A percentile compares a stretch with the other conserved stretches of the same genome.
These are phyloP conservation scores for slime mould (Dictyostelium discoideum) DNA, from an alignment of 78 protist genomes.

Conservation along the genomic window dicty_2.7 NC_007091.3:2790501-2791000, in stretches of 20 bases:
- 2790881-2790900: neutral
- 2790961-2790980: neutral
- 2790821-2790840: neutral
- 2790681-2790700: too few relatives aligned
- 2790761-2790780: neutral
- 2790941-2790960: neutral
- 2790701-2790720: too few relatives aligned
- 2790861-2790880: too few relatives aligned
- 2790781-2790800: too few relatives aligned
- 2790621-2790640: neutral
- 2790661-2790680: too few relatives aligned
- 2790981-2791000: constrained; percentile 29
- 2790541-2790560: too few relatives aligned
- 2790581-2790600: neutral
- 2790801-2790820: neutral
- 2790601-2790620: neutral
- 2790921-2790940: neutral
- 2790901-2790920: neutral
- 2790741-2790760: neutral
- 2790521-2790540: too few relatives aligned
- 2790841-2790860: too few relatives aligned
- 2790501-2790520: too few relatives aligned
- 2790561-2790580: too few relatives aligned
- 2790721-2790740: too few relatives aligned
- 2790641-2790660: too few relatives aligned